These are phyloP conservation scores for Stachybotrys chartarum DNA, from an alignment of 2,329 filamentous ascomycete species.

Conservation along the genomic window DNA sequence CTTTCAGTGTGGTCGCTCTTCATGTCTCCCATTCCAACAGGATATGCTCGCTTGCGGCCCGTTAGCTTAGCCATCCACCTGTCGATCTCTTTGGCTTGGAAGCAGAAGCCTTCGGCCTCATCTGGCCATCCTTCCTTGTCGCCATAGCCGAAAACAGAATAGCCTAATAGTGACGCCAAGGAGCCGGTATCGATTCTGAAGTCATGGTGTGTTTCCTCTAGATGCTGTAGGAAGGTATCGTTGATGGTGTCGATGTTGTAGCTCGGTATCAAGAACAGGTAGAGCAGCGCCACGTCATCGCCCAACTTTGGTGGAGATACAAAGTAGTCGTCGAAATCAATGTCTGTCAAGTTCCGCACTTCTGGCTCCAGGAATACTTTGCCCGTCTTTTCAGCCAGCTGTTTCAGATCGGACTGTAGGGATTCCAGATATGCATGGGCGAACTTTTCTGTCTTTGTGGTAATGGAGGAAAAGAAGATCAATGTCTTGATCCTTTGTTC, in stretches of 20 bases:
- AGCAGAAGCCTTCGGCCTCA: conserved; percentile 85
- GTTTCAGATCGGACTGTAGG: conserved; percentile 44
- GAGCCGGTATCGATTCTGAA: conserved; percentile 92
- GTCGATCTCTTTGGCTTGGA: conserved; percentile 83
- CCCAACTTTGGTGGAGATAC: conserved; percentile 61
- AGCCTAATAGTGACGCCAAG: conserved; percentile 68
- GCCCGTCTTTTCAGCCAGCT: conserved; percentile 31
- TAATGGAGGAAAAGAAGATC: conserved; percentile 86
- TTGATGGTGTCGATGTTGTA: conserved; percentile 95
- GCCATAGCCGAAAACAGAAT: conserved; percentile 90
- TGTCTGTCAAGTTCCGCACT: conserved; percentile 70
- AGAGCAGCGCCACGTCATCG: conserved; percentile 60
- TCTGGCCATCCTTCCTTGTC: conserved; percentile 89
- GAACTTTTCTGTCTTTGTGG: conserved; percentile 71
- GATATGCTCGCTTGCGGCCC: conserved; percentile 76
- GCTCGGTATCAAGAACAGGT: conserved; percentile 77
- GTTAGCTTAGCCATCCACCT: conserved; percentile 98
- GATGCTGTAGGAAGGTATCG: conserved; percentile 77
- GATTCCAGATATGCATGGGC: conserved; percentile 55
- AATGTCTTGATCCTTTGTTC: conserved; percentile 56
- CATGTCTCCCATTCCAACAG: conserved; percentile 80
- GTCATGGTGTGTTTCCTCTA: conserved; percentile 91
- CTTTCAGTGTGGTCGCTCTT: conserved; percentile 63
- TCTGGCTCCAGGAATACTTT: conserved; percentile 48
- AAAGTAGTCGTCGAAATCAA: conserved; percentile 93